Evolutionary conservation across 352 stramenopile species (phyloP).

Genomic region (Phytophthora uliginosa): DNA sequence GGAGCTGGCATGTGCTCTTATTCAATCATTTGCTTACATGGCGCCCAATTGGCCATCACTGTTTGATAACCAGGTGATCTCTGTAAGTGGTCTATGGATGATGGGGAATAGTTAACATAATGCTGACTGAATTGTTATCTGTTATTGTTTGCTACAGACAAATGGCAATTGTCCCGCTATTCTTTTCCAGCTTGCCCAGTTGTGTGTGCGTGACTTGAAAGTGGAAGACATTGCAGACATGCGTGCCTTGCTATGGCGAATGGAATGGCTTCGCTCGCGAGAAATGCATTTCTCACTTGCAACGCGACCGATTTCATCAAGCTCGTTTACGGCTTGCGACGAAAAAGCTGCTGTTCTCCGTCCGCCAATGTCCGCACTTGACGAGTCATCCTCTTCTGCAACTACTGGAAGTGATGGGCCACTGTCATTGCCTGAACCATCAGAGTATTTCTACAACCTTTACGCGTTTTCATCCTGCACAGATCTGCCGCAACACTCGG

Average conservation of each 20-base stretch:
- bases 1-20: constrained; percentile 63
- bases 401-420: constrained; percentile 13
- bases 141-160: constrained; percentile 35
- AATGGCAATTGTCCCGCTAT: constrained; percentile 68
- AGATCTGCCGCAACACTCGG: constrained; percentile 75
- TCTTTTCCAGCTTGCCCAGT: constrained; percentile 73
- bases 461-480: constrained; percentile 72
- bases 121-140: constrained; percentile 5
- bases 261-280: constrained; percentile 57
- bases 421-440: constrained; percentile 12
- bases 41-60: constrained; percentile 57
- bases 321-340: constrained; percentile 42
- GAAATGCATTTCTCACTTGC: constrained; percentile 55
- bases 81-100: constrained; percentile 33
- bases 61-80: constrained; percentile 74
- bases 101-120: neutral
- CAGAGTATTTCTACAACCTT: constrained; percentile 78
- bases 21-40: constrained; percentile 65
- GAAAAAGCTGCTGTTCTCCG: constrained; percentile 40
- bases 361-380: constrained; percentile 21
- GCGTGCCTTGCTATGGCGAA: constrained; percentile 46
- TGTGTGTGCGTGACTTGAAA: constrained; percentile 51
- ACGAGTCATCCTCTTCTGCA: constrained; percentile 18
- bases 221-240: constrained; percentile 48
- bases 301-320: constrained; percentile 55